Base-by-base conservation (phyloP, 2,329 filamentous ascomycete species). In the Colletotrichum coccodes region DNA sequence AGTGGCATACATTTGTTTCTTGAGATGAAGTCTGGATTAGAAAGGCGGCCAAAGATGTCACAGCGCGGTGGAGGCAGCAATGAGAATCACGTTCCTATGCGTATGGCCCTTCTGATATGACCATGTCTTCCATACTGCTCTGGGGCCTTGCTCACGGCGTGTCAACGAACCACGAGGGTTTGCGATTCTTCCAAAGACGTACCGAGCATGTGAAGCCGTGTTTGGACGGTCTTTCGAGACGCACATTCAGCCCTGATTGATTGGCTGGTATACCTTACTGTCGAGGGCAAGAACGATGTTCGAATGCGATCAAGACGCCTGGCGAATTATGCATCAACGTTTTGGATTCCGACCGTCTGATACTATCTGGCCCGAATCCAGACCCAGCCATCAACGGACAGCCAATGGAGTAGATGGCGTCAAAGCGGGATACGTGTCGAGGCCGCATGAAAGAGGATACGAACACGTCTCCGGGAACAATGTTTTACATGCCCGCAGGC, bases 1-100 rank as follows among this genome's bases (percentile, higher is more conserved):
- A 68, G 52, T 66, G 62, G 49, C 42, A 69, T 60, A 56, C 40
- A 57, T 67, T 42, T 56, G 66, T 65, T 68, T 56, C 47, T 63
- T 65, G 47, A 49, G 26, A 68, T 64, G 60, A 65, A 56, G 61
- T 60, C 56, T 66, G 61, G 49, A 26, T 60, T 47, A 52, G n/a
- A n/a, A 44, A 60, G 56, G 60, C 23, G 49, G 38, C 40, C 30
- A 32, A 66, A 56, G 66, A 60, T 18, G 44, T 28, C 57, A 38
- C 16, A 65, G 61, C 66, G 62, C 26, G 49, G 49, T 42, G 36
- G 62, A 60, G 49, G 34, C 26, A 68, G 66, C 61, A 65, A 60
- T 65, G 61, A 49, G 65, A 60, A 58, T 28, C 26, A 68, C 32
- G 23, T 62, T 52, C 46, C 40, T 32, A 21, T 46, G 18, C 36